A percentile compares a stretch with the other conserved stretches of the same genome.
Conservation (phyloP, 2,329 filamentous ascomycete species). For the Fusarium paranaense region DNA sequence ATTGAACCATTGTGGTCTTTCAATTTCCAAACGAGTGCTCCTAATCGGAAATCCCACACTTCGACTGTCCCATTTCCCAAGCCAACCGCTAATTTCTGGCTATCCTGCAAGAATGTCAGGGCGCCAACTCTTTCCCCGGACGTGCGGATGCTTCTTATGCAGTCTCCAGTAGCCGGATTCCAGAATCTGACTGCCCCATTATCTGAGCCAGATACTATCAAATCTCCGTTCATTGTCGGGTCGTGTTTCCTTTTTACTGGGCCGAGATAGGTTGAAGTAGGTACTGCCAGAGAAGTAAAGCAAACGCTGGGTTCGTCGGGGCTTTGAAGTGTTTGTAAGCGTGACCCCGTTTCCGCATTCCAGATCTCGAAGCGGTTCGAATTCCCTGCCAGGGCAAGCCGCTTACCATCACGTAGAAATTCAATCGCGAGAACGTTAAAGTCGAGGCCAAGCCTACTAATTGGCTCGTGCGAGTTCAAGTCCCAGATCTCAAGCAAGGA, state of each 20-base stretch:
- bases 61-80: background rate
- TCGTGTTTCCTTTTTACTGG: too few relatives aligned
- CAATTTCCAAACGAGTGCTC: background rate
- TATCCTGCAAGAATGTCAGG: background rate
- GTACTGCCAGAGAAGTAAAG: background rate
- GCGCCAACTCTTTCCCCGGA: background rate
- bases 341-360: background rate
- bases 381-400: background rate
- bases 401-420: background rate
- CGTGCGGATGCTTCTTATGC: background rate
- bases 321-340: background rate
- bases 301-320: background rate
- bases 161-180: background rate
- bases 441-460: accelerated
- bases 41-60: background rate
- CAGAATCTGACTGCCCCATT: background rate
- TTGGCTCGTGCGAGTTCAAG: accelerated
- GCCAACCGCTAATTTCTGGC: background rate
- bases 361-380: background rate
- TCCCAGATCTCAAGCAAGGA: background rate
- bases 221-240: background rate
- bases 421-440: background rate
- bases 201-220: background rate
- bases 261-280: background rate
- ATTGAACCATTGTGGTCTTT: accelerated